Conservation (phyloP, 176 grass and related monocot genomes). For the Avena eriantha region DNA sequence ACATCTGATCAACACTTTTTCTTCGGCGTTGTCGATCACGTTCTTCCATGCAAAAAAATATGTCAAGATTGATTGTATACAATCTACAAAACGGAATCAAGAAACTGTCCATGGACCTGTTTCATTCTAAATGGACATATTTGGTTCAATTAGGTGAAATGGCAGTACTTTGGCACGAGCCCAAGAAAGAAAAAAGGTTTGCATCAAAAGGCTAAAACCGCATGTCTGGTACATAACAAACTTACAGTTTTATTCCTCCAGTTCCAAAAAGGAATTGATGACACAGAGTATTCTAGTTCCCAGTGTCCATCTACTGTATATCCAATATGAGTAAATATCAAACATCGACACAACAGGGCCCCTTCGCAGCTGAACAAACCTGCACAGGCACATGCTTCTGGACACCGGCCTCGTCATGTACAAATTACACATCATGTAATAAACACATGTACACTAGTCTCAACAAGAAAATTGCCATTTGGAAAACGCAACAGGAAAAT, state of each 20-base stretch:
- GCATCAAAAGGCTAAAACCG: neutral
- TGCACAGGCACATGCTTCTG: conserved; percentile 31
- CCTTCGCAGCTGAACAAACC: conserved; percentile 39
- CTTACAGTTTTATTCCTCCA: conserved; percentile 43
- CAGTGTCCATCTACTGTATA: conserved; percentile 40
- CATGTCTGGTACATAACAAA: neutral
- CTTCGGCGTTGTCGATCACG: no score
- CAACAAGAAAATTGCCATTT: conserved; percentile 39
- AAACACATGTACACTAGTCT: conserved; percentile 60
- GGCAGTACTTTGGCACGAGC: neutral
- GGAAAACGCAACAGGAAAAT: conserved; percentile 38
- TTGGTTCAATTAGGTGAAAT: neutral
- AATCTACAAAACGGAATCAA: neutral
- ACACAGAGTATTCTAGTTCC: conserved; percentile 23
- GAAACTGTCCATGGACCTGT: neutral
- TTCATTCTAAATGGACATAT: neutral
- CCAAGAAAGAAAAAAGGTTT: no score
- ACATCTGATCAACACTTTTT: no score
- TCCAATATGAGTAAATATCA: conserved; percentile 31
- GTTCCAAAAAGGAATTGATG: conserved; percentile 13
- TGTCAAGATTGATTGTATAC: no score
- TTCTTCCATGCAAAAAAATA: no score
- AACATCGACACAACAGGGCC: conserved; percentile 26
- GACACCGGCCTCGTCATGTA: conserved; percentile 49
- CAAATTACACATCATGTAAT: conserved; percentile 64